phyloP scores from a whole-genome alignment of 306 rosid species.

The Oxytropis ochrocephala region DNA sequence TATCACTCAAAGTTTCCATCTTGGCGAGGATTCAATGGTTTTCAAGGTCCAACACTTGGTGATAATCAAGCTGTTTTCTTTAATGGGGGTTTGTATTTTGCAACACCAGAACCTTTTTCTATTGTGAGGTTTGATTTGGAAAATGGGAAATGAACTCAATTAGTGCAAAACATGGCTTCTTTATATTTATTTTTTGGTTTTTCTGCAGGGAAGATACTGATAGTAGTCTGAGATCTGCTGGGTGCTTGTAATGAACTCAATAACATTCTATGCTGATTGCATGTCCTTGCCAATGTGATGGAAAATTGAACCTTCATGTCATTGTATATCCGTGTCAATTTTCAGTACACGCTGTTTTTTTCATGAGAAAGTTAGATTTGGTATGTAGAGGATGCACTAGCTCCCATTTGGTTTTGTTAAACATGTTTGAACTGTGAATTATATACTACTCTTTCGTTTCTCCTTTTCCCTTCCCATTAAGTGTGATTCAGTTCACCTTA shows the following conservation, averaged over 20 bases:
- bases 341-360: background rate
- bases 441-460: background rate
- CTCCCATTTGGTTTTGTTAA: background rate
- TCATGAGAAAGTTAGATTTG: background rate
- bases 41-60: conserved; percentile 26
- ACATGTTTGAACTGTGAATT: conserved; percentile 8
- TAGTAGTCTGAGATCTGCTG: background rate
- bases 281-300: background rate
- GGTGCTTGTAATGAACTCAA: background rate
- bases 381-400: conserved; percentile 7
- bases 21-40: conserved; percentile 45
- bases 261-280: conserved; percentile 9
- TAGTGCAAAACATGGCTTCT: conserved; percentile 8
- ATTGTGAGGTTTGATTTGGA: conserved; percentile 56
- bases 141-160: conserved; percentile 41
- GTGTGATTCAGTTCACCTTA: too few relatives aligned
- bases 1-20: conserved; percentile 43
- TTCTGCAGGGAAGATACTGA: conserved; percentile 58
- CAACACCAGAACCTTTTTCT: conserved; percentile 64
- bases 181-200: background rate
- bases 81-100: conserved; percentile 46
- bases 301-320: background rate
- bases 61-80: conserved; percentile 45
- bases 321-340: background rate
- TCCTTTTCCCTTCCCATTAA: too few relatives aligned